Evolutionary conservation across 148 eudicot species (phyloP), one percentile per base, ranked within the genome.

Genomic region (Persicaria maculosa): DNA sequence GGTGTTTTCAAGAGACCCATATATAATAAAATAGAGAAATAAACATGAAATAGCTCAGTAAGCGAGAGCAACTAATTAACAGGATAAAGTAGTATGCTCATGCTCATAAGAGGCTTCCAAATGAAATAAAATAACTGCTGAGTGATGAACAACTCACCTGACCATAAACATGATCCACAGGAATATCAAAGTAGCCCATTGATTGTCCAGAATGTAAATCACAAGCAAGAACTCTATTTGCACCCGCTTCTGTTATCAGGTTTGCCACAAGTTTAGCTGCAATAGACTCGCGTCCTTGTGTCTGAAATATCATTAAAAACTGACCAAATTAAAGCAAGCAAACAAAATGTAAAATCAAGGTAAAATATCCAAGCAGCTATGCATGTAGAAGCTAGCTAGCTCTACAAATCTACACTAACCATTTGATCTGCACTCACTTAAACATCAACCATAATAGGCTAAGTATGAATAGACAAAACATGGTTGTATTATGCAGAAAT

Each of bases 201-300:
- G 98, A 90, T 82, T 93, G 98, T 74, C 96, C 96, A 73, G 98
- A 93, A 78, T 93, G 98, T 77, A 93, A 90, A 85, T 93, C 98
- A 81, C 98, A 93, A 68, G 97, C 90, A 78, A 93, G 92, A 78
- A 93, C 97, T 47, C 97, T 92, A 80, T 93, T 87, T 59, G 98
- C 98, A 80, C 98, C 97, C 50, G 98, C 89, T 83, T 89, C 89
- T 44, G 98, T 93, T 69, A 93, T 87, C 76, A 91, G 82, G 77
- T 91, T 93, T 54, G 98, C 93, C n/a, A 91, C 97, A 80, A 93
- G 82, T 84, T 91, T 93, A 81, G 98, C 98, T 61, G 93, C 93
- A 71, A 93, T 93, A 14, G 98, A 91, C 81, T 93, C 98, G 67
- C 98, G 98, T 50, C 98, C 97, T 88, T 93, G 98, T 2, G 97